phyloP scores from a whole-genome alignment of 73 alveolate species.

The Paramecium bursaria region DNA sequence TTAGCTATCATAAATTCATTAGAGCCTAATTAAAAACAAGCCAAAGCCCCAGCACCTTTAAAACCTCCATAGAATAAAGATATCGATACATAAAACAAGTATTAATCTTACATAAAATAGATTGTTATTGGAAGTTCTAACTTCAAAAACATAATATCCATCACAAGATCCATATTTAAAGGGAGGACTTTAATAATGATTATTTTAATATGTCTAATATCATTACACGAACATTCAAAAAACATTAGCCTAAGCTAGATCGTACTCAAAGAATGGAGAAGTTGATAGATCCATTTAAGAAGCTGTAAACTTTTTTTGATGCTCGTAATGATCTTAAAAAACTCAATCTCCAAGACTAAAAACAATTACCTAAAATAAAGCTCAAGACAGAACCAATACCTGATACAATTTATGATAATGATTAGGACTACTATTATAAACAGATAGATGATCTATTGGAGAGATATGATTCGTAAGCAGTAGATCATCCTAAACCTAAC shows the following conservation, averaged over 20 bases:
- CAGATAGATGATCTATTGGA: background rate
- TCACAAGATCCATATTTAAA: slow-evolving; percentile 39
- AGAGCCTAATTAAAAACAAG: slow-evolving; percentile 8
- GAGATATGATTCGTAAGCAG: background rate
- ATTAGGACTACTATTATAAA: background rate
- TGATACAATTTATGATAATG: background rate
- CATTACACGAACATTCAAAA: background rate
- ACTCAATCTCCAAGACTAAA: background rate
- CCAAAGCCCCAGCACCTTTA: slow-evolving; percentile 33
- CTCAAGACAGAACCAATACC: too few relatives aligned
- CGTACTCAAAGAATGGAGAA: background rate
- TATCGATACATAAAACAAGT: background rate
- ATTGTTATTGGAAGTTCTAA: background rate
- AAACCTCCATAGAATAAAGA: slow-evolving; percentile 33
- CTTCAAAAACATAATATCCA: slow-evolving; percentile 15
- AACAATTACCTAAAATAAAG: too few relatives aligned
- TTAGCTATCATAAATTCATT: slow-evolving; percentile 22
- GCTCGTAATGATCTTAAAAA: background rate
- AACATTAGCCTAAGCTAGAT: background rate
- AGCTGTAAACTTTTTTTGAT: background rate
- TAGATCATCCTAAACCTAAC: too few relatives aligned
- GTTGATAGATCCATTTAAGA: background rate
- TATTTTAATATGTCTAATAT: background rate
- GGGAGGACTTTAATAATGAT: slow-evolving; percentile 40
- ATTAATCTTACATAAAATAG: background rate